A percentile compares a stretch with the other conserved stretches of the same genome.
phyloP scores from a whole-genome alignment of 2,329 filamentous ascomycete genomes.

The Sclerotiophoma versabilis region DNA sequence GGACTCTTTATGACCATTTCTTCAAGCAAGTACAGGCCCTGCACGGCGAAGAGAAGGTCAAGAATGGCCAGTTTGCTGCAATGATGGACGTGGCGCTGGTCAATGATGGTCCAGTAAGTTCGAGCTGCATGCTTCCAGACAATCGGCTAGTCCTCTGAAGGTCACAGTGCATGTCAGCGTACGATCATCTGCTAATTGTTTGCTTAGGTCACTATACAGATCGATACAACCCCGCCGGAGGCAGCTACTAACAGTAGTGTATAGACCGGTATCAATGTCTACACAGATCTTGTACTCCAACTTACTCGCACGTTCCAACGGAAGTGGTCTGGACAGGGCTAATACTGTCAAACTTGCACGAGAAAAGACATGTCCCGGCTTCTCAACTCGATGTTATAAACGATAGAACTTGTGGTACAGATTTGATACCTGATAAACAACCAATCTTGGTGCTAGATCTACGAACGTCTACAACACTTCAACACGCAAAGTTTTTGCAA shows the following conservation, averaged over 20 bases:
- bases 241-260: conserved; percentile 31
- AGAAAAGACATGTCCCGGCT: too few species aligned
- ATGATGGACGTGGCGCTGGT: conserved; percentile 98
- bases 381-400: too few species aligned
- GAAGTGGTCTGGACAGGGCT: background rate
- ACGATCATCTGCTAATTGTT: conserved; percentile 5
- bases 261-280: conserved; percentile 49
- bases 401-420: too few species aligned
- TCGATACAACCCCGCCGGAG: conserved; percentile 56
- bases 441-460: too few species aligned
- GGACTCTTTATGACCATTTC: conserved; percentile 83
- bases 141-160: conserved; percentile 45
- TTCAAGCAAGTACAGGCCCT: conserved; percentile 75
- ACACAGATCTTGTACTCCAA: too few species aligned
- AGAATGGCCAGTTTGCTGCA: conserved; percentile 96
- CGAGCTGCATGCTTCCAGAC: conserved; percentile 64
- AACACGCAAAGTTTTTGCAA: too few species aligned
- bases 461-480: too few species aligned
- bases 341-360: too few species aligned
- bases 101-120: conserved; percentile 80
- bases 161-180: background rate
- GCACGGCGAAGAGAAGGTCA: conserved; percentile 78
- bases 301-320: background rate
- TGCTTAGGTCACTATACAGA: conserved; percentile 57
- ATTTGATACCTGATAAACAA: too few species aligned